These are phyloP conservation scores for Purpureocillium takamizusanense DNA, from an alignment of 2,329 filamentous ascomycete genomes.

Conservation along the genomic window DNA sequence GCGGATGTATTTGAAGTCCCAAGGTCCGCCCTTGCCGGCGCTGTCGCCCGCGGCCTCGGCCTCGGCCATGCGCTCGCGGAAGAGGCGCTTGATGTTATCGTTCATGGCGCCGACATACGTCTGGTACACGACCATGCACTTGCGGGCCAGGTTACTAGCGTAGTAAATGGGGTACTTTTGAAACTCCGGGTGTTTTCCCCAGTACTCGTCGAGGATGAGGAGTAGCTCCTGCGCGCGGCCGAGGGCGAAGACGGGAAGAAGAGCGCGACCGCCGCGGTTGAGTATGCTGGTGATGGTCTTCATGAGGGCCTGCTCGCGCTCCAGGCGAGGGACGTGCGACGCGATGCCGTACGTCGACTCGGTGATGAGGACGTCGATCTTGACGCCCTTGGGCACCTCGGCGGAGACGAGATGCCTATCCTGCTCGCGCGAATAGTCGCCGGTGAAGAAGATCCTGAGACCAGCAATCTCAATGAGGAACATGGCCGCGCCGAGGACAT, in stretches of 20 bases:
- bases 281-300: slow-evolving; percentile 88
- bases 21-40: slow-evolving; percentile 72
- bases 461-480: slow-evolving; percentile 96
- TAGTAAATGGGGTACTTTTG: slow-evolving; percentile 96
- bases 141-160: slow-evolving; percentile 85
- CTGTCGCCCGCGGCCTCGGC: slow-evolving; percentile 72
- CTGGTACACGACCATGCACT: slow-evolving; percentile 98
- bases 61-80: slow-evolving; percentile 84
- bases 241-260: slow-evolving; percentile 93
- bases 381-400: slow-evolving; percentile 77
- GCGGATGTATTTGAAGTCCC: slow-evolving; percentile 94
- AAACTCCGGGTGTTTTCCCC: slow-evolving; percentile 79
- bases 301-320: slow-evolving; percentile 89
- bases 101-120: slow-evolving; percentile 99
- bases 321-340: slow-evolving; percentile 80
- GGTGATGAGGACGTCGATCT: slow-evolving; percentile 92
- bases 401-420: slow-evolving; percentile 94
- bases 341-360: slow-evolving; percentile 97
- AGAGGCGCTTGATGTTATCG: slow-evolving; percentile 95
- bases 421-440: slow-evolving; percentile 92
- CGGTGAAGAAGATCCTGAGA: slow-evolving; percentile 93
- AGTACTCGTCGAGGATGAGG: slow-evolving; percentile 93
- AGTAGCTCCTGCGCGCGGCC: slow-evolving; percentile 90
- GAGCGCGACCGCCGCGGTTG: slow-evolving; percentile 81
- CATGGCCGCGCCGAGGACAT: slow-evolving; percentile 98